Evolutionary conservation across 306 rosid species (phyloP).

Genomic region (cucumber (Cucumis sativus)): Cucumber_9930_V3 NC_026655.2:19088501-19089000

Average conservation of each 20-base stretch:
- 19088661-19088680: constrained; percentile 50
- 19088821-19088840: background rate
- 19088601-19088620: constrained; percentile 63
- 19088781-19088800: background rate
- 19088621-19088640: constrained; percentile 44
- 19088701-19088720: constrained; percentile 23
- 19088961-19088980: too few relatives aligned
- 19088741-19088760: constrained; percentile 23
- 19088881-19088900: background rate
- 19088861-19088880: background rate
- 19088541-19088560: too few relatives aligned
- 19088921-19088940: too few relatives aligned
- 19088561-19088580: constrained; percentile 40
- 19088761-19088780: background rate
- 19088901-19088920: background rate
- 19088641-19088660: constrained; percentile 66
- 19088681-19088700: constrained; percentile 26
- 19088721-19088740: constrained; percentile 19
- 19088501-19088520: too few relatives aligned
- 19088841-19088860: background rate
- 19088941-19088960: too few relatives aligned
- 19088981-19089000: too few relatives aligned
- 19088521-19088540: too few relatives aligned
- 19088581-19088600: constrained; percentile 72
- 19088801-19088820: background rate